These are phyloP conservation scores for Arachnopeziza araneosa DNA, from an alignment of 2,329 filamentous ascomycete genomes.

Conservation along the genomic window DNA sequence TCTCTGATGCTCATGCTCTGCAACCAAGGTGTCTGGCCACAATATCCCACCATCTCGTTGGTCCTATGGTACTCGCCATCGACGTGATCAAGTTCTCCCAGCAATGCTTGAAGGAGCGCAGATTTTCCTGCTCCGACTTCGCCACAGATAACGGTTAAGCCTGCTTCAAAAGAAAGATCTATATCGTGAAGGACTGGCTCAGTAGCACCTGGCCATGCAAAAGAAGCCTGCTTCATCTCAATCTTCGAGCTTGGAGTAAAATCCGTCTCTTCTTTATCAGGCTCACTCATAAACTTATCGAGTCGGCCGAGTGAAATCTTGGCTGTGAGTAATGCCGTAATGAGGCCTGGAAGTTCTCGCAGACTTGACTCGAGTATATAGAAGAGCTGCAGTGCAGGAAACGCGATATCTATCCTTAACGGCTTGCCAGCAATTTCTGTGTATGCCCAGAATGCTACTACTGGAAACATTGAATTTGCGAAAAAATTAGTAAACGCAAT, in stretches of 20 bases:
- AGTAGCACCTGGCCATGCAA: slow-evolving; percentile 70
- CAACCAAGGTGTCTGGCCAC: slow-evolving; percentile 61
- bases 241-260: slow-evolving; percentile 27
- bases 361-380: slow-evolving; percentile 67
- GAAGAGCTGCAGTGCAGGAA: slow-evolving; percentile 80
- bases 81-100: slow-evolving; percentile 29
- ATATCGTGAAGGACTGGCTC: slow-evolving; percentile 50
- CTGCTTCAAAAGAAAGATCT: slow-evolving; percentile 46
- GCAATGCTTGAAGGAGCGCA: slow-evolving; percentile 30
- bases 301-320: slow-evolving; percentile 78
- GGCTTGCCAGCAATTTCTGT: slow-evolving; percentile 63
- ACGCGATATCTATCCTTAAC: slow-evolving; percentile 75
- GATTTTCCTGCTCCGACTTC: slow-evolving; percentile 63
- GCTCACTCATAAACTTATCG: slow-evolving; percentile 81
- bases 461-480: slow-evolving; percentile 69
- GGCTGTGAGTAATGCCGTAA: slow-evolving; percentile 72
- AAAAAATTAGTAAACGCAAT: slow-evolving; percentile 67
- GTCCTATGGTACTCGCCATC: slow-evolving; percentile 39
- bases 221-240: slow-evolving; percentile 59
- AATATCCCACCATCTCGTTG: slow-evolving; percentile 55
- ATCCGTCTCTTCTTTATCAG: slow-evolving; percentile 57
- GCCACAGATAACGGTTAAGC: slow-evolving; percentile 56
- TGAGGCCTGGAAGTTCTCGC: slow-evolving; percentile 67
- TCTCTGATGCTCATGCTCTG: slow-evolving; percentile 66
- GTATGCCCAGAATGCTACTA: slow-evolving; percentile 76